A percentile compares a stretch with the other conserved stretches of the same genome.
These are phyloP conservation scores for Neurospora tetrasperma DNA, from an alignment of 495 filamentous ascomycete species.

Conservation along the genomic window DNA sequence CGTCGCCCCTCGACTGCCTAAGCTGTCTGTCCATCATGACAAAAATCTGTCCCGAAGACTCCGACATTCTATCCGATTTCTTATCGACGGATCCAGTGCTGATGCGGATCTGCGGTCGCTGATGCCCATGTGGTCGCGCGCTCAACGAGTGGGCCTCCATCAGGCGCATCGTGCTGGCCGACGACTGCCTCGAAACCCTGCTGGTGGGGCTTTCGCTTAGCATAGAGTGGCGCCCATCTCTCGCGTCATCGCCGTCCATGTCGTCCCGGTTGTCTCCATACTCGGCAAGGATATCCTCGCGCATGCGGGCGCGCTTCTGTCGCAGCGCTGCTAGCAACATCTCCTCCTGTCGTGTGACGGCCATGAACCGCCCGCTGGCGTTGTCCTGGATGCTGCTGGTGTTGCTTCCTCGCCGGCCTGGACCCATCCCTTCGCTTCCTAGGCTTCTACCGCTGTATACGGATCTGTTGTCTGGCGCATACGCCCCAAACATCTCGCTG, in stretches of 20 bases:
- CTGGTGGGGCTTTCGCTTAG: conserved; percentile 16
- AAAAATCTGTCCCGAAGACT: conserved; percentile 18
- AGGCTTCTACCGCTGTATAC: conserved; percentile 14
- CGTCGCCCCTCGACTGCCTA: conserved; percentile 14
- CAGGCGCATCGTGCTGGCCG: conserved; percentile 20
- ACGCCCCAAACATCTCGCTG: not conserved
- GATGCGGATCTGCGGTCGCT: not conserved
- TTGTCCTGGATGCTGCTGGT: conserved; percentile 21
- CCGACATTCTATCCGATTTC: not conserved
- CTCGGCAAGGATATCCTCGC: conserved; percentile 58
- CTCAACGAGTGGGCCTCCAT: conserved; percentile 7
- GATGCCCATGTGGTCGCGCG: conserved; percentile 13
- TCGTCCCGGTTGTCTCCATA: conserved; percentile 21
- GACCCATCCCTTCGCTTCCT: conserved; percentile 6
- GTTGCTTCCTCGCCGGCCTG: conserved; percentile 11
- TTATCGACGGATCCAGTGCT: conserved; percentile 4
- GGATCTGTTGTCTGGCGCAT: conserved; percentile 13
- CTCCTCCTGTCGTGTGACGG: conserved; percentile 78
- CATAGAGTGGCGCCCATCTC: conserved; percentile 7
- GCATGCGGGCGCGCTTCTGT: conserved; percentile 64
- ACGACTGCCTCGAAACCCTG: conserved; percentile 22
- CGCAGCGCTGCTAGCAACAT: conserved; percentile 74
- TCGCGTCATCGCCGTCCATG: conserved; percentile 6
- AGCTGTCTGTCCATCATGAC: conserved; percentile 15
- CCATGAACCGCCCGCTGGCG: conserved; percentile 59